phyloP scores from a whole-genome alignment of 495 filamentous ascomycete genomes.

The Neurospora sp. region DNA sequence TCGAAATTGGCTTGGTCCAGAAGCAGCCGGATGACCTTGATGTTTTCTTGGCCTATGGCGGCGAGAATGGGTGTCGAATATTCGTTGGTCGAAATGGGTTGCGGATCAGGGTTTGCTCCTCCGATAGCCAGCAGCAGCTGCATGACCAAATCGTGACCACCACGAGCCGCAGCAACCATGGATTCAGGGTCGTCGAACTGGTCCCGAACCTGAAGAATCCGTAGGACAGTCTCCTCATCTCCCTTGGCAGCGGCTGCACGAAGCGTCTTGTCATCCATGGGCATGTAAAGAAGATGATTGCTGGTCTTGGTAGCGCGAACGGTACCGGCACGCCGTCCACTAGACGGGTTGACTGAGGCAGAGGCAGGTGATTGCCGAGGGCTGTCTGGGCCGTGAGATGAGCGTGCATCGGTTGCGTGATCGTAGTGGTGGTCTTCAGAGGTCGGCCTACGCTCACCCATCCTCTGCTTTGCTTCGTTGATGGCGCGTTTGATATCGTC shows the following conservation, averaged over 20 bases:
- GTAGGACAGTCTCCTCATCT: slow-evolving; percentile 67
- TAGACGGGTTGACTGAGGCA: slow-evolving; percentile 18
- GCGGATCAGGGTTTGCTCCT: slow-evolving; percentile 67
- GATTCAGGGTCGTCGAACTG: slow-evolving; percentile 64
- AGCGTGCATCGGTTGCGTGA: slow-evolving; percentile 41
- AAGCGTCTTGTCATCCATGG: slow-evolving; percentile 58
- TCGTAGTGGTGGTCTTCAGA: slow-evolving; percentile 54
- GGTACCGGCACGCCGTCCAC: slow-evolving; percentile 31
- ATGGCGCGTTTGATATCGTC: slow-evolving; percentile 48
- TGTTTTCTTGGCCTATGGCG: slow-evolving; percentile 83
- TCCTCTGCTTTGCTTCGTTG: slow-evolving; percentile 40
- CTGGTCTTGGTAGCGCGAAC: slow-evolving; percentile 44
- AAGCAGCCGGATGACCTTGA: slow-evolving; percentile 69
- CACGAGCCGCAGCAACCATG: slow-evolving; percentile 82
- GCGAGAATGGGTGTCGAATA: slow-evolving; percentile 86
- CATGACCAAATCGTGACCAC: slow-evolving; percentile 79
- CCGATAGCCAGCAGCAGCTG: slow-evolving; percentile 78
- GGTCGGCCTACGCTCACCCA: slow-evolving; percentile 42
- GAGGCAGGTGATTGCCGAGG: slow-evolving; percentile 50
- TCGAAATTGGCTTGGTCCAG: slow-evolving; percentile 70
- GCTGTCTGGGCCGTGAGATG: slow-evolving; percentile 61
- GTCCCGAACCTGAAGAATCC: slow-evolving; percentile 69
- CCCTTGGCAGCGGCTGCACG: slow-evolving; percentile 72
- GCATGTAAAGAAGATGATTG: slow-evolving; percentile 45
- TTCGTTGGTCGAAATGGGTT: slow-evolving; percentile 43